Base-by-base conservation (phyloP, 768 basidiomycete genomes). In the Phlegmacium glaucopus region DNA sequence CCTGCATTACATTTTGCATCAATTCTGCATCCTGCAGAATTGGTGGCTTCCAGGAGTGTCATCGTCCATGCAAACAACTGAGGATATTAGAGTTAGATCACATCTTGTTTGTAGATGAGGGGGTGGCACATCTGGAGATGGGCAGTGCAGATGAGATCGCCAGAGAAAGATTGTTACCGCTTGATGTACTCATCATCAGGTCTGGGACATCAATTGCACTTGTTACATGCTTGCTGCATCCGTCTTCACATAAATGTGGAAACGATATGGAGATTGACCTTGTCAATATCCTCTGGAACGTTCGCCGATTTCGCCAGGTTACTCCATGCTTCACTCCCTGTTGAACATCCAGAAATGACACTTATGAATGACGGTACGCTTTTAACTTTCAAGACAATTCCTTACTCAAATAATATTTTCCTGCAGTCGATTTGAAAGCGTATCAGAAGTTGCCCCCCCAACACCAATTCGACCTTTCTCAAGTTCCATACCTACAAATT, bases 291-390 rank as follows among this genome's bases (percentile, higher is more conserved):
- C 22, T 22, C 65, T 2, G 56, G 55, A 9, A 50, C 58, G 34
- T 66, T 66, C 37, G 47, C 47, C 16, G 60, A 60, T 17, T 61
- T 63, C 34, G 52, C 57, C 25, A 51, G 51, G 17, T 45, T 66
- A 28, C 35, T 66, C 48, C 58, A 55, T 35, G 57, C 58, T 15
- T 58, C 60, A 16, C 12, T 48, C 56, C 11, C 50, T 61, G 15
- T 47, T 55, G 46, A 56, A 64, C 9, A 66, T 36, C 64, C 62
- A 22, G 22, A 22, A 5, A 5, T 22, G 22, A 22, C 22, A 5
- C 22, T 22, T 22, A 22, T 22, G 22, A 22, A 22, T 22, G 22
- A 22, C 5, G 22, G 22, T 22, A 22, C 22, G 5, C 5, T 22
- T 22, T 22, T 22, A 22, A n/a, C n/a, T 22, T 22, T 3, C 22